Evolutionary conservation across 1,284 basidiomycete species (phyloP).

Genomic region (Leccinum glutinopallens): DNA sequence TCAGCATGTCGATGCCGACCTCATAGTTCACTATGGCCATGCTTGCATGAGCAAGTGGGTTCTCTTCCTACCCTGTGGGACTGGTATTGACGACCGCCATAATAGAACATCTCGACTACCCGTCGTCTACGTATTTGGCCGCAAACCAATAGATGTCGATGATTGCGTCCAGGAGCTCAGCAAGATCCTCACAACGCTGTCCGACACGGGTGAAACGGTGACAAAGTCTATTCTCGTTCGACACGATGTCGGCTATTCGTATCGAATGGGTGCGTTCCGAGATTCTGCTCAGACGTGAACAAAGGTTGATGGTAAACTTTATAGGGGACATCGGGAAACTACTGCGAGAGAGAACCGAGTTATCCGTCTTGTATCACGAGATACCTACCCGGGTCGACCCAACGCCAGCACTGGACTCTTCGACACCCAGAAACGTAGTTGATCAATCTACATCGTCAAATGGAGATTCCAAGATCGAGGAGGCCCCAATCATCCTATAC

Average conservation of each 20-base stretch:
- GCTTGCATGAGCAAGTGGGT: conserved; percentile 90
- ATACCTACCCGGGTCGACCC: conserved; percentile 26
- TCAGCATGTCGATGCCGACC: conserved; percentile 91
- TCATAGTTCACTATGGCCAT: conserved; percentile 95
- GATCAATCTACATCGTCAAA: neutral
- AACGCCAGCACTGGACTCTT: conserved; percentile 2
- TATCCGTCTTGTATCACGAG: conserved; percentile 25
- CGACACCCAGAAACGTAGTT: neutral
- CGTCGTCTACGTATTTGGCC: conserved; percentile 85
- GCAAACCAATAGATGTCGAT: conserved; percentile 55
- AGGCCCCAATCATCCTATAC: conserved; percentile 63
- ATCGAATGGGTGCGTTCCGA: conserved; percentile 55
- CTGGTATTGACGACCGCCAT: conserved; percentile 2
- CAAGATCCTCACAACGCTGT: conserved; percentile 32
- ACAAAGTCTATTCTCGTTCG: conserved; percentile 52
- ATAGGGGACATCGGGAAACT: conserved; percentile 41
- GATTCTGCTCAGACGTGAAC: neutral
- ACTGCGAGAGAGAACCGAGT: conserved; percentile 29
- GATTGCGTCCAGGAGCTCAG: conserved; percentile 52
- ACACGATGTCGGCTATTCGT: conserved; percentile 84
- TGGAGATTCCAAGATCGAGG: conserved; percentile 3
- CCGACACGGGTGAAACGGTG: conserved; percentile 7
- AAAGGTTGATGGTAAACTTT: conserved; percentile 1
- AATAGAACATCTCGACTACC: conserved; percentile 76
- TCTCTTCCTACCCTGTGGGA: neutral